phyloP scores from a whole-genome alignment of 108 stramenopile species.

The Nitzschia putrida region DNA sequence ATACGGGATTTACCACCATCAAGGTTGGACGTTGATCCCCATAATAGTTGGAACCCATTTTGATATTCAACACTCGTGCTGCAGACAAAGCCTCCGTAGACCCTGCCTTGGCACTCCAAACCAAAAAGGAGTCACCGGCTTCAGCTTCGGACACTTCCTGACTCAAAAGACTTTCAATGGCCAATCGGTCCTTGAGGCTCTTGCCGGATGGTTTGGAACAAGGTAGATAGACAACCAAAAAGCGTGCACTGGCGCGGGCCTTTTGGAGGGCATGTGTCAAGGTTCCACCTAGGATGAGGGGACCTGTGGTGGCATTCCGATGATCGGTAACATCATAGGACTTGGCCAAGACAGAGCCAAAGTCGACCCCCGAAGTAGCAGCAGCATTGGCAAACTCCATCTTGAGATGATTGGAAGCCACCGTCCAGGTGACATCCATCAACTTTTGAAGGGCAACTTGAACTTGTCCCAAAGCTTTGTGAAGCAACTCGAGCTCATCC shows the following conservation, averaged over 20 bases:
- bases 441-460: too few species aligned
- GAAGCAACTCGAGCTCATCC: too few species aligned
- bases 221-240: constrained; percentile 76
- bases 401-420: too few species aligned
- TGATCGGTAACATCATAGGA: constrained; percentile 32
- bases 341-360: constrained; percentile 37
- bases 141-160: constrained; percentile 45
- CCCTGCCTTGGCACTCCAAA: constrained; percentile 68
- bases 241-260: constrained; percentile 60
- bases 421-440: too few species aligned
- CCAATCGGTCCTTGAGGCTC: constrained; percentile 20
- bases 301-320: constrained; percentile 12
- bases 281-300: constrained; percentile 38
- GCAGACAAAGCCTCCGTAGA: constrained; percentile 55
- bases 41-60: constrained; percentile 28
- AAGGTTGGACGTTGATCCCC: constrained; percentile 56
- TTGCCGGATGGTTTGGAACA: constrained; percentile 36
- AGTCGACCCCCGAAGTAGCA: constrained; percentile 16
- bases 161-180: constrained; percentile 59
- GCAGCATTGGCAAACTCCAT: background rate
- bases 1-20: constrained; percentile 59
- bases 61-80: constrained; percentile 63
- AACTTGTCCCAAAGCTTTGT: too few species aligned
- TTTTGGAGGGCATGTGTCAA: constrained; percentile 56
- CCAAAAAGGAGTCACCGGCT: constrained; percentile 53